Conservation (phyloP, 164 flowering plant genomes). For the Tetracentron sinense region DNA sequence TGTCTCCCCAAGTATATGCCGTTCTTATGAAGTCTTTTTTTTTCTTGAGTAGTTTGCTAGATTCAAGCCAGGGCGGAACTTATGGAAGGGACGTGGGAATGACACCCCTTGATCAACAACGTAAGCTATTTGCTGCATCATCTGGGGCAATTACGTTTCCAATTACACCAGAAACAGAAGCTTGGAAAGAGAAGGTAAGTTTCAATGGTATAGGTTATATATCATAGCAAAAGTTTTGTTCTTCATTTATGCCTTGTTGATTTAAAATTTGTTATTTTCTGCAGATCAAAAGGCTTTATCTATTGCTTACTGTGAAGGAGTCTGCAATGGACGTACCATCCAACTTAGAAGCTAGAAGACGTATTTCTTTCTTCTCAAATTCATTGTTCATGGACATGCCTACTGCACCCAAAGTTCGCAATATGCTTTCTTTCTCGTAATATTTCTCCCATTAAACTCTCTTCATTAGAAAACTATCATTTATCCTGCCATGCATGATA, state of each 20-base stretch:
- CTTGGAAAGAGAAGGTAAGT: constrained; percentile 88
- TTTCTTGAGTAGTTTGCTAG: constrained; percentile 48
- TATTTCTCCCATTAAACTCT: constrained; percentile 16
- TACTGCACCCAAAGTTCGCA: constrained; percentile 92
- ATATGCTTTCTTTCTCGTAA: constrained; percentile 98
- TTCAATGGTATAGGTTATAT: neutral
- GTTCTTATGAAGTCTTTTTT: constrained; percentile 4
- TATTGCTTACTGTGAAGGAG: constrained; percentile 88
- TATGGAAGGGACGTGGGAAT: constrained; percentile 51
- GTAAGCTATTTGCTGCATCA: constrained; percentile 85
- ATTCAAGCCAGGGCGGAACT: constrained; percentile 68
- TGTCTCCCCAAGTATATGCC: constrained; percentile 1
- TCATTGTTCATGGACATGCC: constrained; percentile 99
- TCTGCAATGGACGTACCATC: constrained; percentile 99
- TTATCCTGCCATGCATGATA: neutral
- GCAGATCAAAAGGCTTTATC: constrained; percentile 77
- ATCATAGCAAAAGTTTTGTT: neutral
- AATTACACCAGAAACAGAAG: constrained; percentile 48
- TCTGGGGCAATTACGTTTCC: constrained; percentile 82
- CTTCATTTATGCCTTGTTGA: neutral
- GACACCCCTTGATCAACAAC: constrained; percentile 52
- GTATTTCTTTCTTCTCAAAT: constrained; percentile 91
- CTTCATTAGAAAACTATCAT: neutral
- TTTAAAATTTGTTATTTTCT: neutral
- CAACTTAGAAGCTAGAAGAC: constrained; percentile 90